Conservation (phyloP, 352 stramenopile species). For the Phytophthora tentaculata region DNA sequence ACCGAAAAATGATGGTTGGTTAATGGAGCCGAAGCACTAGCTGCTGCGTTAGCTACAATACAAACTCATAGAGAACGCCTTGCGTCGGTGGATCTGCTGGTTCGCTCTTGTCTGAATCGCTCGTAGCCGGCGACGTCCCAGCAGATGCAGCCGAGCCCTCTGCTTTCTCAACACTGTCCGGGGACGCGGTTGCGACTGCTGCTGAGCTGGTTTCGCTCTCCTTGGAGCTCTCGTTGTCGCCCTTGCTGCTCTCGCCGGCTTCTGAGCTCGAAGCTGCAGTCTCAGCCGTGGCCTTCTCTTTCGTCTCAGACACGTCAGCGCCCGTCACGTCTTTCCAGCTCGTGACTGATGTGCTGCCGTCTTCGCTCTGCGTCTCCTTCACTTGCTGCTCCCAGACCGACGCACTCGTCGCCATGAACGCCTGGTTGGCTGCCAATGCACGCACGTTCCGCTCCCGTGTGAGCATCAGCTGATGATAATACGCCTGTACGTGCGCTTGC, state of each 20-base stretch:
- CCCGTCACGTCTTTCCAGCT: slow-evolving; percentile 42
- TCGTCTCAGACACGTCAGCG: slow-evolving; percentile 17
- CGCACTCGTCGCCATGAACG: slow-evolving; percentile 50
- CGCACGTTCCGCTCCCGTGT: slow-evolving; percentile 61
- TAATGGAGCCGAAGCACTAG: slow-evolving; percentile 9
- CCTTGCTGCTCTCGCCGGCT: slow-evolving; percentile 14
- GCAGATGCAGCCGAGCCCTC: slow-evolving; percentile 1
- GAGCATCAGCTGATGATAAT: slow-evolving; percentile 56
- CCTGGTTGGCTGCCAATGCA: slow-evolving; percentile 49
- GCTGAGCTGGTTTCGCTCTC: slow-evolving; percentile 28
- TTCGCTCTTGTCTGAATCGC: slow-evolving; percentile 22
- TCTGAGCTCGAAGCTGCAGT: slow-evolving; percentile 14
- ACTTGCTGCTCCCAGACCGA: slow-evolving; percentile 56
- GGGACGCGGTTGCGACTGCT: slow-evolving; percentile 6
- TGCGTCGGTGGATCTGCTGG: slow-evolving; percentile 24
- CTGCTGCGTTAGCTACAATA: slow-evolving; percentile 44
- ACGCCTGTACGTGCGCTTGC: slow-evolving; percentile 59
- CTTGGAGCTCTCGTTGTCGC: slow-evolving; percentile 20
- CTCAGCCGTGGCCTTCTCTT: not conserved
- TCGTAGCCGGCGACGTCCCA: slow-evolving; percentile 25
- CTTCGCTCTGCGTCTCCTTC: slow-evolving; percentile 29
- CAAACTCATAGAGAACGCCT: slow-evolving; percentile 71
- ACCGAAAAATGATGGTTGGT: slow-evolving; percentile 13
- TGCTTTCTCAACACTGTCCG: slow-evolving; percentile 29
- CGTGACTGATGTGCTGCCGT: slow-evolving; percentile 25